Conservation (phyloP, 1,139 yeast species). For the Pneumocystis murina region DNA sequence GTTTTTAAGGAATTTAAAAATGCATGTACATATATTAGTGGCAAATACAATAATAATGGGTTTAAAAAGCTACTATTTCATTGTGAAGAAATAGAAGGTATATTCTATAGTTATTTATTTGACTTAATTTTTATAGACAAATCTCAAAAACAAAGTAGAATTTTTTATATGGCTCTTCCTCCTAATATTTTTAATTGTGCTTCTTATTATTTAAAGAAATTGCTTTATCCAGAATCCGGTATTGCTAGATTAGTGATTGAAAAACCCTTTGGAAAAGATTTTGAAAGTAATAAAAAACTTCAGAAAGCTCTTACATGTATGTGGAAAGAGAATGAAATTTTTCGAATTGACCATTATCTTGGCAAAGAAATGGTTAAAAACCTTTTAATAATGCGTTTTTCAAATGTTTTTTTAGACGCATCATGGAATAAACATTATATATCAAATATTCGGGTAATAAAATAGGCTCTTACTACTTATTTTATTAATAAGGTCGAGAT, state of each 20-base stretch:
- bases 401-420: constrained; percentile 69
- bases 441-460: constrained; percentile 44
- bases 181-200: constrained; percentile 81
- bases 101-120: constrained; percentile 13
- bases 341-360: constrained; percentile 89
- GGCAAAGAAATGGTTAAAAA: constrained; percentile 98
- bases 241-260: constrained; percentile 75
- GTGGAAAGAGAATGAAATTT: constrained; percentile 80
- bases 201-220: constrained; percentile 53
- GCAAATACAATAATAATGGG: constrained; percentile 72
- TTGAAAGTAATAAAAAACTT: constrained; percentile 58
- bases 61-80: constrained; percentile 40
- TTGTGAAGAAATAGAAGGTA: constrained; percentile 45
- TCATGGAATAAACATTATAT: constrained; percentile 76
- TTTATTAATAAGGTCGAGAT: constrained; percentile 23
- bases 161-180: constrained; percentile 87
- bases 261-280: constrained; percentile 94
- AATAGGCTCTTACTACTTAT: neutral
- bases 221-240: constrained; percentile 55
- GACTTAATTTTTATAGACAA: neutral
- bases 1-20: constrained; percentile 40
- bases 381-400: constrained; percentile 73
- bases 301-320: constrained; percentile 68
- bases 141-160: constrained; percentile 29
- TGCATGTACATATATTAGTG: constrained; percentile 53